phyloP scores from a whole-genome alignment of 2,329 filamentous ascomycete species.

The Hysterium pulicare region DNA sequence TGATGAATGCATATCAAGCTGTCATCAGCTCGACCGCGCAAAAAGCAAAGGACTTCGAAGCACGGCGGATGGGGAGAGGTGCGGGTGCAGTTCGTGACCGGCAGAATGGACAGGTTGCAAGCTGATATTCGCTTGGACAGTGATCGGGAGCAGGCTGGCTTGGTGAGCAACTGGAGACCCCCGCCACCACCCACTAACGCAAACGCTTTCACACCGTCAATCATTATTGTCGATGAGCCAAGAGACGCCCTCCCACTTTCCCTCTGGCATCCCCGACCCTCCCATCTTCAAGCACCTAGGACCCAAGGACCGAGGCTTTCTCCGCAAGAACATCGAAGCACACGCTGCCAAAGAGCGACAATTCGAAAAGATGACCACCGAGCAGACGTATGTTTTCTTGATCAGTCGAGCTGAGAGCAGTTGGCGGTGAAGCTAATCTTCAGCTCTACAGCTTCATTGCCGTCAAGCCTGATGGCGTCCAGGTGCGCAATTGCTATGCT shows the following conservation, averaged over 20 bases:
- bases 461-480: slow-evolving; percentile 99
- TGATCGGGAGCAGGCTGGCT: no score
- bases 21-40: slow-evolving; percentile 5
- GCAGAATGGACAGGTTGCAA: no score
- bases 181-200: no score
- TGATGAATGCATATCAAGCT: slow-evolving; percentile 24
- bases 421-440: slow-evolving; percentile 28
- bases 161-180: no score
- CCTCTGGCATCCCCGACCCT: slow-evolving; percentile 28
- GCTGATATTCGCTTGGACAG: no score
- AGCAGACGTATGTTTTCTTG: slow-evolving; percentile 73
- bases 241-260: slow-evolving; percentile 12
- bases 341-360: slow-evolving; percentile 24
- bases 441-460: slow-evolving; percentile 82
- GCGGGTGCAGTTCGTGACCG: no score
- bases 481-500: slow-evolving; percentile 65
- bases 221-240: slow-evolving; percentile 8
- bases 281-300: slow-evolving; percentile 47
- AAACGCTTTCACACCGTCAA: slow-evolving; percentile 5
- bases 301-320: slow-evolving; percentile 45
- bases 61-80: no score
- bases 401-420: slow-evolving; percentile 3
- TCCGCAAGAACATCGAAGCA: slow-evolving; percentile 35
- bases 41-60: no score
- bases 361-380: slow-evolving; percentile 55